Base-by-base conservation (phyloP, 2,329 filamentous ascomycete species). In the Beauveria australis region DNA sequence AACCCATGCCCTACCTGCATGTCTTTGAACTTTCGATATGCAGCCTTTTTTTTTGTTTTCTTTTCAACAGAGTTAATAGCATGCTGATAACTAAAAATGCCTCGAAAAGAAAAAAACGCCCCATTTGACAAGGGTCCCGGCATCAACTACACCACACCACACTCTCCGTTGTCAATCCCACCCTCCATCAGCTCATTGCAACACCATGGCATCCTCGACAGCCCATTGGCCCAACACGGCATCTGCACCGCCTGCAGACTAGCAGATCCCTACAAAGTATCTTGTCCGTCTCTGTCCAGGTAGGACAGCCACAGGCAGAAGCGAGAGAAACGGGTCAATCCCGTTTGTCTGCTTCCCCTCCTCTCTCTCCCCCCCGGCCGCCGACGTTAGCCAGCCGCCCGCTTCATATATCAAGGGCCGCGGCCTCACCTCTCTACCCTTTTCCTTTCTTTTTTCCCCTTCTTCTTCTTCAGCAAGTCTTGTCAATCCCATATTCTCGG, bases 391-490 rank as follows among this genome's bases (percentile, higher is more conserved):
- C 24, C 26, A 47, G 24, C 40, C 57, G 47, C 56, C 37, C 19
- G 28, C 18, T 19, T 44, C 47, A 59, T 59, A 61, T 61, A 61
- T 61, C 66, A 69, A 49, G 46, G 53, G 24, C 52, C 67, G 55
- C 66, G 67, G 68, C 71, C 71, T 71, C 70, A 71, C 71, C 71
- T 69, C 70, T 69, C 67, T 68, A 62, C 69, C 69, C 67, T 69
- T 67, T 68, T 66, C 69, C 72, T 68, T 70, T 70, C 75, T 75
- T 74, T 69, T 71, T 68, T 71, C 77, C 77, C 73, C 33, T 37
- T 37, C 33, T 75, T 76, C 69, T 69, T 84, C 85, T 80, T 80
- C 80, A 87, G 86, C 86, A 61, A 61, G 60, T 58, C 54, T 53
- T 53, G 53, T 47, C 60, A 61, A 61, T 53, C 48, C 28, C 7